A percentile compares a stretch with the other conserved stretches of the same genome.
These are phyloP conservation scores for Amorphotheca resinae DNA, from an alignment of 495 filamentous ascomycete species.

Conservation along the genomic window DNA sequence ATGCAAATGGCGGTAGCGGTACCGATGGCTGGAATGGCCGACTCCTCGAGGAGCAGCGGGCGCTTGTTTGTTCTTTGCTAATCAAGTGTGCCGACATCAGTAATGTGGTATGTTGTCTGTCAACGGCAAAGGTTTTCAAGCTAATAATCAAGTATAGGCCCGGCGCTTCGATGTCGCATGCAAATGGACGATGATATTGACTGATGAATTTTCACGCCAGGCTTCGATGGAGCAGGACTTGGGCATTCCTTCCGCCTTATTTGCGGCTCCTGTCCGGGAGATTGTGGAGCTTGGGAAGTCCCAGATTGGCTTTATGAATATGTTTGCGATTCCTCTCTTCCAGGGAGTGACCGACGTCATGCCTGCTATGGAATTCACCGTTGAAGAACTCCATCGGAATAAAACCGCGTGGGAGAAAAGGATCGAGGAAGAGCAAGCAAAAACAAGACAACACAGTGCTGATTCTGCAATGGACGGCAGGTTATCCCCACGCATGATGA, in stretches of 20 bases:
- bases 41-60: conserved; percentile 54
- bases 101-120: conserved; percentile 59
- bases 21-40: conserved; percentile 62
- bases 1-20: conserved; percentile 39
- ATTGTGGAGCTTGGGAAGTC: conserved; percentile 72
- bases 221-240: conserved; percentile 83
- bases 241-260: conserved; percentile 71
- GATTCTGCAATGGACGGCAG: conserved; percentile 22
- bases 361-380: conserved; percentile 69
- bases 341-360: conserved; percentile 72
- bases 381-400: conserved; percentile 68
- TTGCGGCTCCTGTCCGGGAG: conserved; percentile 73
- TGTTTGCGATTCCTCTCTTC: conserved; percentile 88
- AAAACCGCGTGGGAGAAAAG: conserved; percentile 56
- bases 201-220: conserved; percentile 89
- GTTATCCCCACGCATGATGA: conserved; percentile 29
- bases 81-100: conserved; percentile 99
- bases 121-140: background rate
- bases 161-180: conserved; percentile 69
- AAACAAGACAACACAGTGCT: conserved; percentile 21
- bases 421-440: conserved; percentile 41
- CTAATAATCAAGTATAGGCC: conserved; percentile 39
- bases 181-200: conserved; percentile 80
- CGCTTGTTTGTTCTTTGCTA: conserved; percentile 70
- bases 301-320: conserved; percentile 90